A percentile compares a stretch with the other conserved stretches of the same genome.
These are phyloP conservation scores for Lactarius vividus DNA, from an alignment of 768 basidiomycete species.

Conservation along the genomic window DNA sequence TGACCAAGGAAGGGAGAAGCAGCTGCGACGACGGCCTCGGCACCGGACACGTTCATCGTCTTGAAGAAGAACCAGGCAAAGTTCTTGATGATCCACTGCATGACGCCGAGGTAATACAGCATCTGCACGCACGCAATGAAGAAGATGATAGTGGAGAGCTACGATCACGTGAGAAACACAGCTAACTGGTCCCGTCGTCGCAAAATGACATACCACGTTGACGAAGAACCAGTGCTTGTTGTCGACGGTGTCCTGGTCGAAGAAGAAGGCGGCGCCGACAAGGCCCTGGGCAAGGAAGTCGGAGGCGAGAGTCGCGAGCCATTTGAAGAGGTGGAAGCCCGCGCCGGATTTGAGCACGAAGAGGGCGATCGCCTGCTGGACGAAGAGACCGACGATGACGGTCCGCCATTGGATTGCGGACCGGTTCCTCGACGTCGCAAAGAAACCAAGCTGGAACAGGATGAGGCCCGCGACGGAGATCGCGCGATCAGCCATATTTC, in stretches of 20 bases:
- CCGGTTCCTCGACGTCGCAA: constrained; percentile 59
- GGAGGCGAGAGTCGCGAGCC: constrained; percentile 76
- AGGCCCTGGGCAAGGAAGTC: constrained; percentile 72
- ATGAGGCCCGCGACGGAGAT: constrained; percentile 79
- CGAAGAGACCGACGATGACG: constrained; percentile 81
- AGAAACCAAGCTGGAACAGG: constrained; percentile 78
- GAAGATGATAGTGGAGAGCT: constrained; percentile 83
- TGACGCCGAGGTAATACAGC: constrained; percentile 86
- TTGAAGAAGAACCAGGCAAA: constrained; percentile 97
- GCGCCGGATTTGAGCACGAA: constrained; percentile 86
- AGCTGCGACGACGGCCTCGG: constrained; percentile 89
- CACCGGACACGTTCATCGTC: constrained; percentile 87
- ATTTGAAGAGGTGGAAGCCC: constrained; percentile 80
- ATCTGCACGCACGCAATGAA: constrained; percentile 93
- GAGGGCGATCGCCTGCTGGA: constrained; percentile 83
- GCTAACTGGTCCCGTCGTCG: neutral
- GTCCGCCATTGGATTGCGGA: constrained; percentile 77
- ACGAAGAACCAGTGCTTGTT: constrained; percentile 82
- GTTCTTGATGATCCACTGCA: constrained; percentile 90
- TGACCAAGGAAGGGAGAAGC: constrained; percentile 94
- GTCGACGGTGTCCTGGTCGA: constrained; percentile 57
- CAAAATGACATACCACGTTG: constrained; percentile 52
- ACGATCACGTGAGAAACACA: neutral
- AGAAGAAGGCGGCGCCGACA: constrained; percentile 80
- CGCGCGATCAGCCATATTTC: constrained; percentile 72